These are phyloP conservation scores for Cokeromyces recurvatus DNA, from an alignment of 371 early-diverging fungal species.

Conservation along the genomic window DNA sequence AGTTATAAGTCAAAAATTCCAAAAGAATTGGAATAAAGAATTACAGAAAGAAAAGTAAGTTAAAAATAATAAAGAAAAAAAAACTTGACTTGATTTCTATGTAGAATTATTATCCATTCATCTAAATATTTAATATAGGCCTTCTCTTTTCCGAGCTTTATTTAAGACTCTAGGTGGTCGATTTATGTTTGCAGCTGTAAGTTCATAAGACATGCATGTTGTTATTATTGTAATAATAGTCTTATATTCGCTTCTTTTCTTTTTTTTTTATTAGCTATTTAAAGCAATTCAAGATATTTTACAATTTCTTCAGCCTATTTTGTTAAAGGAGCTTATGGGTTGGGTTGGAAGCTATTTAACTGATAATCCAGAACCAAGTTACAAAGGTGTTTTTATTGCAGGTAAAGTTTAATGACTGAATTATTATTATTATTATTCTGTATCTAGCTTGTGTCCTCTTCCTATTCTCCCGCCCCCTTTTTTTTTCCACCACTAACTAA, in stretches of 20 bases:
- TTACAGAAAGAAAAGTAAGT: conserved; percentile 36
- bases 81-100: no score
- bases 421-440: no score
- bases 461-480: no score
- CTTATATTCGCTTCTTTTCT: no score
- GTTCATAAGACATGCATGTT: no score
- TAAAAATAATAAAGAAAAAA: background rate
- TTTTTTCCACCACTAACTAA: no score
- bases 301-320: conserved; percentile 71
- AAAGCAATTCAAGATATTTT: conserved; percentile 71
- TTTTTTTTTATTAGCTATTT: conserved; percentile 28
- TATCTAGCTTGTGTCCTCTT: no score
- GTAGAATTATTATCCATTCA: no score
- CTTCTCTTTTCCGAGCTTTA: conserved; percentile 49
- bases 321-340: conserved; percentile 60
- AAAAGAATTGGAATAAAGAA: conserved; percentile 59
- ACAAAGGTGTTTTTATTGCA: conserved; percentile 53
- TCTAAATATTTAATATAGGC: background rate
- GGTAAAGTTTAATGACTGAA: no score
- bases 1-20: conserved; percentile 52
- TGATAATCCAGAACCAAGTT: conserved; percentile 40
- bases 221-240: no score
- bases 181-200: conserved; percentile 9
- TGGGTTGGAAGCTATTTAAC: conserved; percentile 52
- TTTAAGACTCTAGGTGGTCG: conserved; percentile 57